These are phyloP conservation scores for Saprolegnia parasitica DNA, from an alignment of 352 stramenopile genomes.

Conservation along the genomic window DNA sequence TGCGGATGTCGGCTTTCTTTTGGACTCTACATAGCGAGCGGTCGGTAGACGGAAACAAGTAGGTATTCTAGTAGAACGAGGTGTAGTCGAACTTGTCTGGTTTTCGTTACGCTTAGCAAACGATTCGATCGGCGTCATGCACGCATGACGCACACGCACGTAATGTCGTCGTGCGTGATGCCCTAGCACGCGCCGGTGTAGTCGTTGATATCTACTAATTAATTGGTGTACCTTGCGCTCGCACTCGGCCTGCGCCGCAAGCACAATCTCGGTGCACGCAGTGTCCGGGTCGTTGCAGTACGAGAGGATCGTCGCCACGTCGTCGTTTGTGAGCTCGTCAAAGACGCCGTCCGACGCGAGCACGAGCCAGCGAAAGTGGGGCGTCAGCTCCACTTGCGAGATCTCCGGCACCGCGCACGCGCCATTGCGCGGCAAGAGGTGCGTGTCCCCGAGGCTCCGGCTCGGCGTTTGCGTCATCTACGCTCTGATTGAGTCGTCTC, in stretches of 20 bases:
- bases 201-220: too few species aligned
- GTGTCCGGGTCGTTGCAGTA: slow-evolving; percentile 17
- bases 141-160: slow-evolving; percentile 8
- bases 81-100: too few species aligned
- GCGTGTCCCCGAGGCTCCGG: slow-evolving; percentile 9
- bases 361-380: slow-evolving; percentile 1
- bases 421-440: background rate
- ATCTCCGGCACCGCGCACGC: slow-evolving; percentile 6
- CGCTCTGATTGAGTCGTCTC: too few species aligned
- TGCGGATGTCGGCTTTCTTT: too few species aligned
- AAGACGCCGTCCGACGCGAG: slow-evolving; percentile 2
- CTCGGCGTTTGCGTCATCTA: slow-evolving; percentile 19
- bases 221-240: slow-evolving; percentile 5
- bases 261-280: background rate
- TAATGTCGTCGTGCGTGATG: slow-evolving; percentile 11
- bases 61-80: too few species aligned
- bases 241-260: background rate
- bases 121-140: background rate
- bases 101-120: too few species aligned
- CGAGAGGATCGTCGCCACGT: background rate
- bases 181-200: background rate
- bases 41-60: too few species aligned
- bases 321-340: slow-evolving; percentile 13
- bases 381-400: background rate
- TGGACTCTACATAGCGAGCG: too few species aligned